phyloP scores from a whole-genome alignment of 345 rosid species.

The Aegle marmelos region DNA sequence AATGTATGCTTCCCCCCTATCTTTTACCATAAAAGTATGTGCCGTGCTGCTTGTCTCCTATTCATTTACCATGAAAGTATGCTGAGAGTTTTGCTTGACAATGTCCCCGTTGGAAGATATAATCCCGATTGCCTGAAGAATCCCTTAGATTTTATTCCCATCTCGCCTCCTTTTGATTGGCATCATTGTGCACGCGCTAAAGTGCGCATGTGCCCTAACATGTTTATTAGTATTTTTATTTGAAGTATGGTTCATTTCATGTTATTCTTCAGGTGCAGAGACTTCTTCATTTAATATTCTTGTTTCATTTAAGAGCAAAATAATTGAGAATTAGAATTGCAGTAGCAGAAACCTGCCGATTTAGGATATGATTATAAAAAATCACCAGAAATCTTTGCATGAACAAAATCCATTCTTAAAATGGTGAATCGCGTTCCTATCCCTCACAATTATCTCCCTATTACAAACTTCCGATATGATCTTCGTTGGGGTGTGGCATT shows the following conservation, averaged over 20 bases:
- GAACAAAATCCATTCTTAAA: conserved; percentile 20
- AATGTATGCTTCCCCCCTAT: background rate
- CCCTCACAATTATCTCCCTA: conserved; percentile 11
- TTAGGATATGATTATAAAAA: background rate
- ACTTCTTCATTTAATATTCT: background rate
- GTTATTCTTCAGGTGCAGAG: background rate
- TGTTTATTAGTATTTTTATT: background rate
- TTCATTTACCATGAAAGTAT: background rate
- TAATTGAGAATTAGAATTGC: background rate
- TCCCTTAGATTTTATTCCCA: background rate
- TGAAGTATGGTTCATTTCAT: background rate
- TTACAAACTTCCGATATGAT: conserved; percentile 16
- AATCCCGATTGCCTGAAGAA: background rate
- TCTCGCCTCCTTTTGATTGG: background rate
- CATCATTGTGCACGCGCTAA: background rate
- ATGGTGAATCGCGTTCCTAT: conserved; percentile 15
- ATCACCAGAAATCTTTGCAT: conserved; percentile 5
- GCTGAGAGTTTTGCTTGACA: background rate
- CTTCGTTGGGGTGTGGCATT: conserved; percentile 16
- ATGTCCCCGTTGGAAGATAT: background rate
- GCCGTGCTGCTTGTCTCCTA: too few relatives aligned
- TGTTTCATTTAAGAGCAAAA: background rate
- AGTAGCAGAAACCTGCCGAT: background rate
- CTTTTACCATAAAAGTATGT: background rate
- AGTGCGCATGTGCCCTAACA: background rate